Base-by-base conservation (phyloP, 73 alveolate genomes). In the Effrenium voratum region DNA sequence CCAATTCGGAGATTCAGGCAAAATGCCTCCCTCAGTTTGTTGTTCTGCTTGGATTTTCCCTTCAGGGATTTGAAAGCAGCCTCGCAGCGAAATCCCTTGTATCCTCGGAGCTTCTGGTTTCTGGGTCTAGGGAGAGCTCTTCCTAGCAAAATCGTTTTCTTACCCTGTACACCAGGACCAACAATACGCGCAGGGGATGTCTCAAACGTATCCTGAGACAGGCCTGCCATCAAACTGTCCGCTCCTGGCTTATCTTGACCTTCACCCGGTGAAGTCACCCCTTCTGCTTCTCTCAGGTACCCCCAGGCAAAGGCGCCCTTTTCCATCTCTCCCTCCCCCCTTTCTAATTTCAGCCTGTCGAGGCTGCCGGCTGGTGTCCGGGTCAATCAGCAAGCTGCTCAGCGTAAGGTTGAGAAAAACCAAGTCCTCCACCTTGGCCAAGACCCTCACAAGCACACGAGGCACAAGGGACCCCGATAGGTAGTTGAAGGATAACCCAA, bases 311-410 rank as follows among this genome's bases (percentile, higher is more conserved):
- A 66, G 41, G 5, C n/a, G 19, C 19, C 26, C 1, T 10, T n/a
- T 0, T 28, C 19, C 43, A 26, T n/a, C 79, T 66, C 41, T 24
- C 79, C 79, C 16, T 66, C 41, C 43, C n/a, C n/a, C 41, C 15
- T 30, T n/a, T 66, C 79, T 66, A 52, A 52, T 36, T 5, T n/a
- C 79, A n/a, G 77, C 93, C 94, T 86, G 94, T 40, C 94, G 94
- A 16, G 94, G 40, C 22, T 45, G 52, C 16, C 94, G 94, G 43
- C 80, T 19, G 40, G 82, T 59, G 43, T 86, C 94, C 22, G 94
- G 46, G 32, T 86, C 94, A 81, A 86, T 63, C 34, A 63, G 82
- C 45, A 86, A 66, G 22, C 66, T 28, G 34, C 60, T 24, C 66
- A 86, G 94, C 34, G 83, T 86, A 12, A 43, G 63, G 34, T 86